Base-by-base conservation (phyloP, 2,329 filamentous ascomycete species). In the Claviceps lovelessii region DNA sequence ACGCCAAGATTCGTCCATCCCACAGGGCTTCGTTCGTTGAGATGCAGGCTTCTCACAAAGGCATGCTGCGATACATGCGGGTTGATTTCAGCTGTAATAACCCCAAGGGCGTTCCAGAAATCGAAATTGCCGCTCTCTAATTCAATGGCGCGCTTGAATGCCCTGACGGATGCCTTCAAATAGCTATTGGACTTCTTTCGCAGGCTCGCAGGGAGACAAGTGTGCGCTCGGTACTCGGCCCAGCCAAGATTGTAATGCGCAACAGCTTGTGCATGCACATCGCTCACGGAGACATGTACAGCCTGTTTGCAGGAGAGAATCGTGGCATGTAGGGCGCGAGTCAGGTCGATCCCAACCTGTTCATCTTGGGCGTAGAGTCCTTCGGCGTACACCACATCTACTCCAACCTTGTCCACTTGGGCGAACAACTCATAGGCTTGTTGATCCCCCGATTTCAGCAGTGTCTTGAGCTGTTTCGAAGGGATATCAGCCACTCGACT, bases 241-340 rank as follows among this genome's bases (percentile, higher is more conserved):
- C 90, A 97, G 46, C 93, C 93, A 19, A 98, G 75, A 63, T 98
- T 98, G 70, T 95, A 98, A 78, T 91, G 93, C 0, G 90, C 88
- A n/a, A 97, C 88, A 1, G 93, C 88, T 69, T 94, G 90, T 4
- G 91, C 90, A 66, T 96, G 88, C 8, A 81, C 67, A 64, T 98
- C 90, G 56, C 83, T 74, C 0, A 82, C 73, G 17, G 85, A 85
- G 44, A 83, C 79, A 61, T 86, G 73, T 15, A 97, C 83, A 8
- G 90, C 90, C 59, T 88, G 81, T 67, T 97, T 98, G 67, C 94
- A 88, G 6, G 88, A 86, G 19, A 97, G 72, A 33, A 97, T 87
- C 0, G 86, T 80, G 15, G 85, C 81, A 57, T 87, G 79, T 0
- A 94, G 68, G 58, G 79, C 83, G 58, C 76, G 72, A 1, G 76